phyloP scores from a whole-genome alignment of 2,329 filamentous ascomycete genomes.

The Talaromyces sp. region DNA sequence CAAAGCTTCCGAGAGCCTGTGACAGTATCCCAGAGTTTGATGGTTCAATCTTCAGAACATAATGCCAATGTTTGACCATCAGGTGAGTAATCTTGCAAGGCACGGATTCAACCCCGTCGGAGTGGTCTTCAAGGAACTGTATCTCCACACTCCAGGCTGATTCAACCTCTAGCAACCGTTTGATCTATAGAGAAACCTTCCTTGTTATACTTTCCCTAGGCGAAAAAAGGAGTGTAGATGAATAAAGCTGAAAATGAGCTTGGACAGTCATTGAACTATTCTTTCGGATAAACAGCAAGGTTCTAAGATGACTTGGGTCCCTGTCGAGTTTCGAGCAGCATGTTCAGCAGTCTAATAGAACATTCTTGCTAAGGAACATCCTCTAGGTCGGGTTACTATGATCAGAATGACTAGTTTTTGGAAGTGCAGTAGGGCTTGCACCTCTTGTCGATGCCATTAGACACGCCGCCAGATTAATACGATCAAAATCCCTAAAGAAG shows the following conservation, averaged over 20 bases:
- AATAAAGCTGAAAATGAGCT: background rate
- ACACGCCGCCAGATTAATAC: background rate
- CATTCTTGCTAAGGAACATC: background rate
- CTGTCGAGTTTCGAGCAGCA: background rate
- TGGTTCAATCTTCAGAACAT: no score
- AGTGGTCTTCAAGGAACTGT: background rate
- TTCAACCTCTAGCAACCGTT: background rate
- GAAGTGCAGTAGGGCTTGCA: background rate
- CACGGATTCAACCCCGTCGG: no score
- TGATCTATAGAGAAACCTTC: background rate
- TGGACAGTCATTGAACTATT: background rate
- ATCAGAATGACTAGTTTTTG: background rate
- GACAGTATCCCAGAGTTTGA: no score
- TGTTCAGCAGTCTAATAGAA: background rate
- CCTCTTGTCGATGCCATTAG: background rate
- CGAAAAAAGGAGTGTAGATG: background rate
- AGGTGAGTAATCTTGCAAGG: no score
- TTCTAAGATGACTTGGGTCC: background rate
- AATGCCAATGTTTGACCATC: no score
- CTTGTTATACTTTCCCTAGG: background rate
- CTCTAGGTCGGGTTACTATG: background rate
- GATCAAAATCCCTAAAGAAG: no score
- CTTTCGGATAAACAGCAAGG: background rate
- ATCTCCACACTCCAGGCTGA: background rate
- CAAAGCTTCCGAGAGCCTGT: no score